Base-by-base conservation (phyloP, 2,329 filamentous ascomycete species). In the Septoria linicola region DNA sequence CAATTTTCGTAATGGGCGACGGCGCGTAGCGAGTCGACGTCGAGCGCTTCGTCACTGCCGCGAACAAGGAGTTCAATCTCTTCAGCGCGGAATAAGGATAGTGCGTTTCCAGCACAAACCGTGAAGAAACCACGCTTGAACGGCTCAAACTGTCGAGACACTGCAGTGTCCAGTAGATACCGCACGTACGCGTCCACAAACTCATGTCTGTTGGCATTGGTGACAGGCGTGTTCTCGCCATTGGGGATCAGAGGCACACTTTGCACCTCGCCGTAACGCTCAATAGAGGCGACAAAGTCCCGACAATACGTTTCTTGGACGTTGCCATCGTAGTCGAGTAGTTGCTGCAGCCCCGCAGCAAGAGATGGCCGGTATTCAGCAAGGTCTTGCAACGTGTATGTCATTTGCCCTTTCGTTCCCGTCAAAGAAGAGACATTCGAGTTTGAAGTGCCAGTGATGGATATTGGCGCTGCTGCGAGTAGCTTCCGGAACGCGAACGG, bases 41-140 rank as follows among this genome's bases (percentile, higher is more conserved):
- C 89, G 2, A 96, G 80, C 4, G 83, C 73, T 64, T 95, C 90
- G 58, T 95, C 89, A 6, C 88, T 93, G 8, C 90, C 90, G 44
- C 90, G 80, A 4, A 96, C 81, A 1, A 96, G 78, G 3, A 95
- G 79, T 67, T 96, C 91, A 55, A 96, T 95, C 68, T 96, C 91
- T 67, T 96, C 90, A 0, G 91, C 87, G 13, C 88, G 82, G 69
- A 96, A 96, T 1, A 96, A 79, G 1, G 86, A 89, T 30, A 96
- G 76, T 0, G 91, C 90, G 66, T 93, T 95, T 30, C 90, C 89
- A 30, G 87, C 88, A 66, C 89, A 95, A 21, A 96, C 89, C 0
- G 88, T 95, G 68, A 89, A 96, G 70, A 96, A 96, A 1, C 91
- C 91, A 48, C 90, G 82, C 67, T 93, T 93, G 76, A 96, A 96